phyloP scores from a whole-genome alignment of 352 stramenopile species.

The Albugo candida region DNA sequence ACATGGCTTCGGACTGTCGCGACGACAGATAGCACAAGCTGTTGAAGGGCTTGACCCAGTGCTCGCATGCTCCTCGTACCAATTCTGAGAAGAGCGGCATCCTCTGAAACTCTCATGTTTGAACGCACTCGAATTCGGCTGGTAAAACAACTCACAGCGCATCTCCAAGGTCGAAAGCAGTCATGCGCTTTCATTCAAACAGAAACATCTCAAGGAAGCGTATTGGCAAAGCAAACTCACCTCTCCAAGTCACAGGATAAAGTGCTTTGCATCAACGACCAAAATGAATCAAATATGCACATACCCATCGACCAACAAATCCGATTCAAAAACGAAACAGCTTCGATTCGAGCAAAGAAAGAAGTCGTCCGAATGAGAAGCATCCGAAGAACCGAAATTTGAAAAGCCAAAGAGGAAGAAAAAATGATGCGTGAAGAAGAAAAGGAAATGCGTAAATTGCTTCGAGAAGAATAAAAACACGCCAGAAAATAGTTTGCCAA shows the following conservation, averaged over 20 bases:
- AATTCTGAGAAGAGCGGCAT: conserved; percentile 73
- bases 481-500: conserved; percentile 23
- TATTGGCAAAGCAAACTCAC: too few species aligned
- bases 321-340: conserved; percentile 39
- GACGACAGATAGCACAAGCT: conserved; percentile 43
- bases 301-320: conserved; percentile 11
- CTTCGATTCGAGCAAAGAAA: conserved; percentile 46
- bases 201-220: conserved; percentile 46
- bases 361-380: conserved; percentile 32
- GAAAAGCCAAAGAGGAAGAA: conserved; percentile 43
- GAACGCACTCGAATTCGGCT: conserved; percentile 32
- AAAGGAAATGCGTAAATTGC: conserved; percentile 35
- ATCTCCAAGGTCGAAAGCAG: conserved; percentile 18
- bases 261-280: too few species aligned
- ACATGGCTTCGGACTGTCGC: conserved; percentile 63
- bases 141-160: conserved; percentile 22
- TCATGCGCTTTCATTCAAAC: conserved; percentile 50
- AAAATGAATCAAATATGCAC: too few species aligned
- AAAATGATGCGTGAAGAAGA: conserved; percentile 43
- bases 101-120: conserved; percentile 28
- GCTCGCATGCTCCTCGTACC: conserved; percentile 42
- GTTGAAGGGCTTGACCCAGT: conserved; percentile 52
- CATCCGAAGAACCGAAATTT: conserved; percentile 36
- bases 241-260: too few species aligned
- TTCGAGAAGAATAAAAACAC: conserved; percentile 47